Conservation (phyloP, 2,329 filamentous ascomycete species). For the Talaromyces funiculosus region DNA sequence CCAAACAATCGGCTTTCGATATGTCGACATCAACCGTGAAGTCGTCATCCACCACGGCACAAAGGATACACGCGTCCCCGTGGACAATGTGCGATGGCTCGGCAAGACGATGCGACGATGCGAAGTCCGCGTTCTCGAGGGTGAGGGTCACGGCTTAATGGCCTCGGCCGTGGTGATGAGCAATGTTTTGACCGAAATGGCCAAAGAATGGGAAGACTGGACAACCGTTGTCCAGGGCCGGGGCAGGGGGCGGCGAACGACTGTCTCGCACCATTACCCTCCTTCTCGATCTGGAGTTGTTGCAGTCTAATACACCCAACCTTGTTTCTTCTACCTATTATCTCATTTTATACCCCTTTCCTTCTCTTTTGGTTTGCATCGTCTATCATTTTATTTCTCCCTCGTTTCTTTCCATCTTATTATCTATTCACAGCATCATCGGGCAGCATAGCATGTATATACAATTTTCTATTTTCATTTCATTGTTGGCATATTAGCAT, state of each 20-base stretch:
- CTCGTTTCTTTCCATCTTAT: slow-evolving; percentile 36
- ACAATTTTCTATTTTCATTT: neutral
- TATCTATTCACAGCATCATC: slow-evolving; percentile 53
- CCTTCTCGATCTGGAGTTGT: slow-evolving; percentile 21
- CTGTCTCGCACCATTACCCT: slow-evolving; percentile 16
- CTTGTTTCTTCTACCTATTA: neutral
- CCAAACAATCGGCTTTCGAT: slow-evolving; percentile 89
- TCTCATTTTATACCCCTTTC: slow-evolving; percentile 9
- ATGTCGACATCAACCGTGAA: slow-evolving; percentile 87
- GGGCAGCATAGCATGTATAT: neutral
- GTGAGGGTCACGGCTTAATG: slow-evolving; percentile 94
- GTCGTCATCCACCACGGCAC: slow-evolving; percentile 93
- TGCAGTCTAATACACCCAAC: neutral
- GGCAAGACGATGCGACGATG: slow-evolving; percentile 90
- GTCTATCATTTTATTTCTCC: neutral
- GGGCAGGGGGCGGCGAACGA: slow-evolving; percentile 29
- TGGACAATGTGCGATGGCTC: slow-evolving; percentile 93
- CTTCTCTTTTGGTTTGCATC: neutral
- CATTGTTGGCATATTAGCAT: neutral
- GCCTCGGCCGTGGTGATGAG: slow-evolving; percentile 91
- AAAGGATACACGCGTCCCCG: slow-evolving; percentile 82
- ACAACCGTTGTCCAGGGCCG: slow-evolving; percentile 51
- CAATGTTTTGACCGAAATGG: slow-evolving; percentile 87
- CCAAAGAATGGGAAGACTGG: slow-evolving; percentile 90
- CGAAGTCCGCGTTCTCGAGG: slow-evolving; percentile 83